Conservation (phyloP, 2,329 filamentous ascomycete genomes). For the Nemania sp. region DNA sequence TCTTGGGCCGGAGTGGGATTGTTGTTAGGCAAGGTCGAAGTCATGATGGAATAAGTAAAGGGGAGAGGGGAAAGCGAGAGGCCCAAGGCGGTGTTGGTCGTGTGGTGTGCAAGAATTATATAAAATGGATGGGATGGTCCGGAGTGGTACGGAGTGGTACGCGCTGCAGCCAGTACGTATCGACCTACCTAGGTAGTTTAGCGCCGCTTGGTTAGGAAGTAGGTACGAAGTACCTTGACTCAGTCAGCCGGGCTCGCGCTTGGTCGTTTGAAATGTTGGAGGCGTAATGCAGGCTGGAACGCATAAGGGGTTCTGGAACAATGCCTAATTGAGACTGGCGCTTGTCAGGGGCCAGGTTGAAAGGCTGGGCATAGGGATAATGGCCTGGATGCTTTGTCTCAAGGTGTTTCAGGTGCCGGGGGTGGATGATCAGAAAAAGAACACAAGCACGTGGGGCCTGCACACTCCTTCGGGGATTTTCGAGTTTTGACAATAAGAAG, state of each 20-base stretch:
- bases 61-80: neutral
- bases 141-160: too few species aligned
- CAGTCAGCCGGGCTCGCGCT: constrained; percentile 7
- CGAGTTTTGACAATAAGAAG: too few species aligned
- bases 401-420: constrained; percentile 22
- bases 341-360: constrained; percentile 20
- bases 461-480: too few species aligned
- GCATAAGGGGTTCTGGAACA: constrained; percentile 35
- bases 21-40: constrained; percentile 38
- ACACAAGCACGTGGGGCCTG: constrained; percentile 15
- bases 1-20: constrained; percentile 63
- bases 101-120: constrained; percentile 22
- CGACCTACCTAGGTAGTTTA: constrained; percentile 6
- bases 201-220: too few species aligned
- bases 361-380: neutral
- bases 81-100: constrained; percentile 9
- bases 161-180: neutral
- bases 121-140: constrained; percentile 9
- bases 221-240: constrained; percentile 5
- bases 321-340: constrained; percentile 30
- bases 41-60: constrained; percentile 47
- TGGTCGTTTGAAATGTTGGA: constrained; percentile 17
- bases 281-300: constrained; percentile 16
- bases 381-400: constrained; percentile 17
- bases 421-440: neutral